These are phyloP conservation scores for Phytopythium boreale DNA, from an alignment of 352 stramenopile species.

Conservation along the genomic window DNA sequence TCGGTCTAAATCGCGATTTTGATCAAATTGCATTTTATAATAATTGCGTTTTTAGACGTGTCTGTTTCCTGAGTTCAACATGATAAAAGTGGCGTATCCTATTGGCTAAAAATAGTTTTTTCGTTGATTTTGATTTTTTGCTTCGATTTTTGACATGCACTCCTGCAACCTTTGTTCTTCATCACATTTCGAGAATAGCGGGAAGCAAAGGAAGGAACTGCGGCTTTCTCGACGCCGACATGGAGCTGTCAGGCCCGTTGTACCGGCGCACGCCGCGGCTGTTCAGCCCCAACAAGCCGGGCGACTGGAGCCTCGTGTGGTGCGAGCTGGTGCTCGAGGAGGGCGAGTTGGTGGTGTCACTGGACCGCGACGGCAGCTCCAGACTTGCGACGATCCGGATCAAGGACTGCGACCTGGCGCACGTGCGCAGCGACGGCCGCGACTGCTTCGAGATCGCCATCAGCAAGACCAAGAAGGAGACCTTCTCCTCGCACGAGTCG, in stretches of 20 bases:
- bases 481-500: constrained; percentile 78
- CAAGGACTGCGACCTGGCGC: constrained; percentile 66
- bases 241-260: constrained; percentile 67
- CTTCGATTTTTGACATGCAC: not conserved
- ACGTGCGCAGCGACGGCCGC: constrained; percentile 77
- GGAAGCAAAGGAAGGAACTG: no score
- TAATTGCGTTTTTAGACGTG: not conserved
- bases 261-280: constrained; percentile 70
- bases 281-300: constrained; percentile 66
- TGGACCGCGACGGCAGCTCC: constrained; percentile 54
- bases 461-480: constrained; percentile 73
- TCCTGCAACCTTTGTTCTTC: not conserved
- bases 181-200: no score
- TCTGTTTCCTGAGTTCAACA: not conserved
- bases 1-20: no score
- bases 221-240: constrained; percentile 9
- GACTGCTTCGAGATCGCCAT: constrained; percentile 80
- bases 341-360: constrained; percentile 66
- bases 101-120: not conserved
- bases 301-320: constrained; percentile 80
- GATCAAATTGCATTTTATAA: no score
- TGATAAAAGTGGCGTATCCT: not conserved
- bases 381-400: constrained; percentile 55
- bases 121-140: no score
- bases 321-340: constrained; percentile 60